Base-by-base conservation (phyloP, 306 rosid species). In the Vachellia collinsii region DNA sequence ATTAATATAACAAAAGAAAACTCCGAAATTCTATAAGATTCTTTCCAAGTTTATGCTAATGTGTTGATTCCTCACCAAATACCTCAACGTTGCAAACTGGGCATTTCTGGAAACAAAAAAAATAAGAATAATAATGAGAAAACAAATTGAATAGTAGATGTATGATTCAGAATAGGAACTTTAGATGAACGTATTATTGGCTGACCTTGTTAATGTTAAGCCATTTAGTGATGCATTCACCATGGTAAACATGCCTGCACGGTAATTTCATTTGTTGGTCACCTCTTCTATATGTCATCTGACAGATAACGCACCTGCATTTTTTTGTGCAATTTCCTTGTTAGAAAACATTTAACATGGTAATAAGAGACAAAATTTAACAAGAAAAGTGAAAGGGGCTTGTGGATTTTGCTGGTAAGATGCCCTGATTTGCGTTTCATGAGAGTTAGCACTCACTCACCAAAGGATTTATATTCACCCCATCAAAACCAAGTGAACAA, bases 71-170 rank as follows among this genome's bases (percentile, higher is more conserved):
- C 72, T 87, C 92, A 13, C 90, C 92, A 41, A 93, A 94, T 72
- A 94, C 95, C 87, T 94, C 97, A 2, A 89, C 79, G 85, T 92
- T 94, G 97, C 97, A 94, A 76, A 94, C 88, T 54, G 99, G 97
- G 83, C 97, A 94, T 91, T 87, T 85, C 97, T 94, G 86, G 77
- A 61, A 75, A 1, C n/a, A 1, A n/a, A 44, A n/a, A 44, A 42
- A 11, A 42, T 1, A 36, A 42, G 0, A 65, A 65, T 13, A 69
- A 23, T 63, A 37, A 68, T 46, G 62, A 42, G 73, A 56, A 29
- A 13, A 29, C 11, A 42, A 39, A 63, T 10, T 39, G 46, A 20
- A 54, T 8, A 63, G 25, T 8, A 63, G 25, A 77, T 22, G 20
- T 10, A 16, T 29, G 65, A 62, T 50, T 79, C 53, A 20, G 29